These are phyloP conservation scores for Alternaria triticina DNA, from an alignment of 2,329 filamentous ascomycete species.

Conservation along the genomic window DNA sequence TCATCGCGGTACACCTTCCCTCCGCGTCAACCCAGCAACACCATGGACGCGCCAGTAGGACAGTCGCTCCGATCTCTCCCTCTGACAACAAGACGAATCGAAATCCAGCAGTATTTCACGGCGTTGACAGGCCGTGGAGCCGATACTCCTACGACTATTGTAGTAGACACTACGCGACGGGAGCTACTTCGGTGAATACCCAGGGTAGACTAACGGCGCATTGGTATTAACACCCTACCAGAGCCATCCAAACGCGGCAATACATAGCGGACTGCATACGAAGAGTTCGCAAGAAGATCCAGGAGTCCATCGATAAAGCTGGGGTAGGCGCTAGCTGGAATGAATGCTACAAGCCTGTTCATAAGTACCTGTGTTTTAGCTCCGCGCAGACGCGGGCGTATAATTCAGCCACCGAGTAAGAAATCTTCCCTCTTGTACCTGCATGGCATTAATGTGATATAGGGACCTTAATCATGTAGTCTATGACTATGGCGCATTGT, in stretches of 20 bases:
- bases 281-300: background rate
- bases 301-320: background rate
- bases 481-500: background rate
- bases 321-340: background rate
- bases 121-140: background rate
- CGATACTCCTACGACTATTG: background rate
- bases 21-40: background rate
- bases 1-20: background rate
- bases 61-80: background rate
- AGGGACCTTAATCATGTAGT: background rate
- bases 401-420: background rate
- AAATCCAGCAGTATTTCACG: background rate
- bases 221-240: background rate
- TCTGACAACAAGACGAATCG: background rate
- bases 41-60: background rate
- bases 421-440: rapidly evolving
- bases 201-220: background rate
- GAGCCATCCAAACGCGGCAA: background rate
- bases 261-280: background rate
- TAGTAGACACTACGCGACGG: background rate
- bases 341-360: background rate
- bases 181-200: background rate
- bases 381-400: background rate
- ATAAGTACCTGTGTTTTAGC: background rate
- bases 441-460: background rate